Percentiles rank a stretch among this genome's conserved stretches.
Conservation (phyloP, 768 basidiomycete species). For the Boletus coccyginus region DNA sequence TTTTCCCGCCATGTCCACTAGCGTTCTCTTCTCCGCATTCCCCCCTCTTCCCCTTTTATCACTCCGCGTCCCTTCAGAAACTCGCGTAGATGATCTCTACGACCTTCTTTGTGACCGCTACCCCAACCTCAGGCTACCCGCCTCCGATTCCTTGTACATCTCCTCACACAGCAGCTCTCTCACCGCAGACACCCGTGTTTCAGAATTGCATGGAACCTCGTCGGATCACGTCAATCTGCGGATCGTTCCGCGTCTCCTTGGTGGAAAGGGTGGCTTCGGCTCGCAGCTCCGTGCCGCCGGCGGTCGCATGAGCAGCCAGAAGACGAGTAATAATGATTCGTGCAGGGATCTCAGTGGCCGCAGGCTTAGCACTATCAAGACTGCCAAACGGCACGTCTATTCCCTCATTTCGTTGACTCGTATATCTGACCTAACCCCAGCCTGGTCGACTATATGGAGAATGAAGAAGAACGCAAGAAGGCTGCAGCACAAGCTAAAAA, state of each 20-base stretch:
- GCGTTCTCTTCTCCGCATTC: constrained; percentile 58
- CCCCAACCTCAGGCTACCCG: constrained; percentile 39
- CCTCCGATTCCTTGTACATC: constrained; percentile 39
- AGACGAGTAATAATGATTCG: constrained; percentile 92
- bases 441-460: constrained; percentile 81
- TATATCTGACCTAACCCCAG: constrained; percentile 36
- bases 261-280: constrained; percentile 98
- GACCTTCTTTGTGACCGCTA: constrained; percentile 45
- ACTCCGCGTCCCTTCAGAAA: constrained; percentile 42
- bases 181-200: constrained; percentile 32
- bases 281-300: constrained; percentile 95
- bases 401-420: background rate
- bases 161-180: constrained; percentile 38
- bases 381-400: constrained; percentile 82
- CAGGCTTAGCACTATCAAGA: constrained; percentile 90
- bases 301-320: constrained; percentile 95
- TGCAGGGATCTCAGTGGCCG: constrained; percentile 91
- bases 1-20: constrained; percentile 41
- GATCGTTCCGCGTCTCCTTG: constrained; percentile 69
- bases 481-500: constrained; percentile 75
- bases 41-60: constrained; percentile 57
- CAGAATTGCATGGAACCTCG: constrained; percentile 32
- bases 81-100: constrained; percentile 40
- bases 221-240: constrained; percentile 59
- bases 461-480: constrained; percentile 76